These are phyloP conservation scores for Coprinopsis cinerea DNA, from an alignment of 768 basidiomycete genomes.

Conservation along the genomic window DNA sequence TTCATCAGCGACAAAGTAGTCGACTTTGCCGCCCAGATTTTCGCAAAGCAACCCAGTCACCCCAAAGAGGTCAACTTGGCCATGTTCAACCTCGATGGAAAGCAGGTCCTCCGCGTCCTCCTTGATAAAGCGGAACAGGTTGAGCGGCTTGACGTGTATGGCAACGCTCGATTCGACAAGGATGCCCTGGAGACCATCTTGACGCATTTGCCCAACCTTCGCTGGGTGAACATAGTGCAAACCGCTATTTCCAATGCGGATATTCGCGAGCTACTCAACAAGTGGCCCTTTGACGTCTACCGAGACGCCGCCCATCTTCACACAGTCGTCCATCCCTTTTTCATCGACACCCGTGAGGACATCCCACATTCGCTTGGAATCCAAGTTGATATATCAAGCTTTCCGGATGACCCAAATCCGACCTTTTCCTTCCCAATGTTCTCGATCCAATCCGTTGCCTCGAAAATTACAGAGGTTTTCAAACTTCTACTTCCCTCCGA, in stretches of 20 bases:
- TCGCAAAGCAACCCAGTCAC: not conserved
- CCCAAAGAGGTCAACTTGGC: not conserved
- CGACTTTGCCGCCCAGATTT: not conserved
- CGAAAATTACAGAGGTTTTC: too few species aligned
- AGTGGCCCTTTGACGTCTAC: not conserved
- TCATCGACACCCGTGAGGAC: not conserved
- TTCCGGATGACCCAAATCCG: too few species aligned
- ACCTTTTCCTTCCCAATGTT: too few species aligned
- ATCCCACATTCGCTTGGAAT: not conserved
- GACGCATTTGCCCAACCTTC: not conserved
- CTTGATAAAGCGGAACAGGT: not conserved
- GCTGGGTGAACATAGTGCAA: not conserved
- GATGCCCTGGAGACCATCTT: not conserved
- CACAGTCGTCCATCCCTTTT: not conserved
- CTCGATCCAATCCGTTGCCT: too few species aligned
- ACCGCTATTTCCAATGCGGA: not conserved
- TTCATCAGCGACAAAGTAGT: not conserved
- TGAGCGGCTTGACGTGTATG: not conserved
- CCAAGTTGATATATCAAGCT: too few species aligned
- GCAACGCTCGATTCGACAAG: not conserved
- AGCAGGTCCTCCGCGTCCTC: slow-evolving; percentile 1
- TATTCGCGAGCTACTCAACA: not conserved
- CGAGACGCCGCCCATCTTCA: not conserved
- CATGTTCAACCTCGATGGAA: not conserved
- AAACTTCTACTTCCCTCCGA: too few species aligned